Evolutionary conservation across 345 rosid genomes (phyloP).

Genomic region (Firmiana major): DNA sequence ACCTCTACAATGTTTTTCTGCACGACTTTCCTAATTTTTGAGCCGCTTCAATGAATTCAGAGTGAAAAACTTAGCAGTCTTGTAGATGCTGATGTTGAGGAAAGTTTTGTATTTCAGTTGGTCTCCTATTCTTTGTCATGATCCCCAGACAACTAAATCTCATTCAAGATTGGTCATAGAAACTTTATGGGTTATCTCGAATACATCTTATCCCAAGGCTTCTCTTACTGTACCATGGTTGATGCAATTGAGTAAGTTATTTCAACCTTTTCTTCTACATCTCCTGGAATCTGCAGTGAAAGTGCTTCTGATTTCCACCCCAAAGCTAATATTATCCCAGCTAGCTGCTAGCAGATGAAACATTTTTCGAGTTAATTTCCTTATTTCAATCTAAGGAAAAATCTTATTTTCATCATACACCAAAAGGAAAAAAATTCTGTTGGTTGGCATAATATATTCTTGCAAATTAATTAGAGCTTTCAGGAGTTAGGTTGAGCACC

Average conservation of each 20-base stretch:
- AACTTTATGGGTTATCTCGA: neutral
- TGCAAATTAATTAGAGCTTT: neutral
- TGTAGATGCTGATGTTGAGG: neutral
- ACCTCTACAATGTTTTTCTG: neutral
- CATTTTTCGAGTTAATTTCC: neutral
- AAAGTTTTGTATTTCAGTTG: neutral
- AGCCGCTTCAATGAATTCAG: neutral
- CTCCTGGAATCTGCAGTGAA: neutral
- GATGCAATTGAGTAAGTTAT: neutral
- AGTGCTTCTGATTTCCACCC: neutral
- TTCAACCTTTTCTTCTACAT: neutral
- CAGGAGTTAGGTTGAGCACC: neutral
- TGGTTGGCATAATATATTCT: neutral
- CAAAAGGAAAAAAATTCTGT: neutral
- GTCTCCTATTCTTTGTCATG: conserved; percentile 1
- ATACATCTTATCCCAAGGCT: neutral
- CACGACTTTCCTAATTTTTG: neutral
- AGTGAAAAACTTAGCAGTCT: neutral
- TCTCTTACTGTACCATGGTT: neutral
- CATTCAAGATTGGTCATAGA: conserved; percentile 9
- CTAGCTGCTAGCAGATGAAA: too few species aligned
- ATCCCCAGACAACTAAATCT: neutral
- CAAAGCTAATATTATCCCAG: neutral
- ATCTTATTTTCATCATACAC: neutral
- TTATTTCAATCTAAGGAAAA: neutral